phyloP scores from a whole-genome alignment of 2,329 filamentous ascomycete genomes.

The Curvularia verruculosa region DNA sequence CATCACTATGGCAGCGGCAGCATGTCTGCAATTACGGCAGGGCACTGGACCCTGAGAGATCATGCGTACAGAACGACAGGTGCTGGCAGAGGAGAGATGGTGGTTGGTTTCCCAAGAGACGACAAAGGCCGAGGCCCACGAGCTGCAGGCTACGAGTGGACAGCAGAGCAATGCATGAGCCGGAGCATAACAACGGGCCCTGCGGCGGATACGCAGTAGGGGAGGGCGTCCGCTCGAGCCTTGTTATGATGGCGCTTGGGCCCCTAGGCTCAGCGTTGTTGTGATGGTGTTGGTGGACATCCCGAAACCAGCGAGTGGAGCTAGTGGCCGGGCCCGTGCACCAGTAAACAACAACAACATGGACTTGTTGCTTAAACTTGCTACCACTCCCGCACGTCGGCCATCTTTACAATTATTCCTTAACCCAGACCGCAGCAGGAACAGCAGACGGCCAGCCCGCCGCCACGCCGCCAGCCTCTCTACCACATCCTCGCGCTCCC shows the following conservation, averaged over 20 bases:
- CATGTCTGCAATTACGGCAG: slow-evolving; percentile 3
- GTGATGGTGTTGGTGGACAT: slow-evolving; percentile 29
- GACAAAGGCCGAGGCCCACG: not conserved
- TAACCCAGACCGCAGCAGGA: slow-evolving; percentile 26
- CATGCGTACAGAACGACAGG: slow-evolving; percentile 20
- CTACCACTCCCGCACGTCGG: slow-evolving; percentile 38
- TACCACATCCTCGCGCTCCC: slow-evolving; percentile 15
- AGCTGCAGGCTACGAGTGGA: not conserved
- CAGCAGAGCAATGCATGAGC: slow-evolving; percentile 6
- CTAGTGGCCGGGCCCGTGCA: slow-evolving; percentile 23
- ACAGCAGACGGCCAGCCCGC: slow-evolving; percentile 28
- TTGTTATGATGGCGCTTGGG: slow-evolving; percentile 27
- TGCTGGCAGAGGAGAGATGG: slow-evolving; percentile 8
- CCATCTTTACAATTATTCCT: slow-evolving; percentile 49
- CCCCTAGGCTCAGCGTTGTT: slow-evolving; percentile 34
- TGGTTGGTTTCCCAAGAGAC: slow-evolving; percentile 17
- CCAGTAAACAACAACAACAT: slow-evolving; percentile 36
- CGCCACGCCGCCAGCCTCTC: slow-evolving; percentile 26
- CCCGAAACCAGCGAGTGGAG: slow-evolving; percentile 30
- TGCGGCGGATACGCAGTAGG: slow-evolving; percentile 9
- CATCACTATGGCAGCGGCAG: slow-evolving; percentile 1
- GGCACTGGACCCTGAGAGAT: slow-evolving; percentile 34
- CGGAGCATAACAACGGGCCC: slow-evolving; percentile 13
- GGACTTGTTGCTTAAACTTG: slow-evolving; percentile 34
- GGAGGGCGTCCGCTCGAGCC: slow-evolving; percentile 15